Evolutionary conservation across 768 basidiomycete genomes (phyloP).

Genomic region (Rhodocollybia butyracea): DNA sequence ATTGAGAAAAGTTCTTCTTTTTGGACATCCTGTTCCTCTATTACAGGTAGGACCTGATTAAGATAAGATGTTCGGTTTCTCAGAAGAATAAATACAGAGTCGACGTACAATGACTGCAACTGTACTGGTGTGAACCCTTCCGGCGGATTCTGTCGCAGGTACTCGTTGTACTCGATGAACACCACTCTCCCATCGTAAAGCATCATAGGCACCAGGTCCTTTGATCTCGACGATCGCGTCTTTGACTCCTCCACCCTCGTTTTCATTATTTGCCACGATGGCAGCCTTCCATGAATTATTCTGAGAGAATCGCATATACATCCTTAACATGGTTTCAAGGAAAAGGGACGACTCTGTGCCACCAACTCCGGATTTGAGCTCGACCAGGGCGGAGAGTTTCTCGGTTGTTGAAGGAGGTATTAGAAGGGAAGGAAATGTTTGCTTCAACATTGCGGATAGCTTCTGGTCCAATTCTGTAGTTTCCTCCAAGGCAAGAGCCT

Average conservation of each 20-base stretch:
- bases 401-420: conserved; percentile 68
- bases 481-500: conserved; percentile 28
- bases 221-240: conserved; percentile 80
- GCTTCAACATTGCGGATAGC: conserved; percentile 31
- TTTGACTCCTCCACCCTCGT: conserved; percentile 63
- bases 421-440: conserved; percentile 67
- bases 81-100: background rate
- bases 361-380: conserved; percentile 91
- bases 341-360: conserved; percentile 89
- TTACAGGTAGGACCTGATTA: conserved; percentile 79
- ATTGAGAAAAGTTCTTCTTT: conserved; percentile 71
- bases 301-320: conserved; percentile 74
- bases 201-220: conserved; percentile 75
- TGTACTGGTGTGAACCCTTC: conserved; percentile 90
- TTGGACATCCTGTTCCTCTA: conserved; percentile 58
- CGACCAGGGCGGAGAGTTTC: conserved; percentile 74
- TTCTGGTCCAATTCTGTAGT: conserved; percentile 11
- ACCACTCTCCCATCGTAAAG: conserved; percentile 86
- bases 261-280: conserved; percentile 55
- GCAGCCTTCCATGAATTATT: conserved; percentile 55
- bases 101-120: conserved; percentile 73
- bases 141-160: conserved; percentile 84
- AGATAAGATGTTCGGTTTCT: background rate
- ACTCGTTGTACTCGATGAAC: conserved; percentile 96
- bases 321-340: conserved; percentile 68